Evolutionary conservation across 2,329 filamentous ascomycete genomes (phyloP).

Genomic region (Aaosphaeria pasadenensis): DNA sequence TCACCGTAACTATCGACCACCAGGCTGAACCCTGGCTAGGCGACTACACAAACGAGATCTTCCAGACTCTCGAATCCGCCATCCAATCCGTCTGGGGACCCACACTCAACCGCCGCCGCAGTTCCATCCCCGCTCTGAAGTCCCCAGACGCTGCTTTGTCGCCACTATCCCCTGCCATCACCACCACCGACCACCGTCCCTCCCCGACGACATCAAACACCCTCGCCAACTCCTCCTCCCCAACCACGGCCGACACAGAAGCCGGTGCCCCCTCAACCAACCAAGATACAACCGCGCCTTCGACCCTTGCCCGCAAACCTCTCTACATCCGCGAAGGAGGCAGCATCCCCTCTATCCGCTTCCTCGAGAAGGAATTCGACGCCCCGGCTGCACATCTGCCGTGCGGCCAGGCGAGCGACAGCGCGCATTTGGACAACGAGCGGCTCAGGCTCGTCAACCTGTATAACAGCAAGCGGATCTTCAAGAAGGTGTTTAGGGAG

Average conservation of each 20-base stretch:
- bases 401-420: slow-evolving; percentile 91
- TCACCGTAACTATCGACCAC: slow-evolving; percentile 84
- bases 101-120: slow-evolving; percentile 33
- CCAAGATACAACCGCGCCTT: slow-evolving; percentile 4
- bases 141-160: slow-evolving; percentile 1
- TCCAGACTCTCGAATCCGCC: slow-evolving; percentile 80
- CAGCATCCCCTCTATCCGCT: slow-evolving; percentile 90
- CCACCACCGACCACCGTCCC: slow-evolving; percentile 12
- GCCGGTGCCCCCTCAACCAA: not conserved
- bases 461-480: slow-evolving; percentile 88
- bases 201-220: slow-evolving; percentile 51
- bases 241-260: slow-evolving; percentile 4
- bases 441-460: slow-evolving; percentile 83
- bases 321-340: slow-evolving; percentile 95
- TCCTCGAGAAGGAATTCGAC: slow-evolving; percentile 88
- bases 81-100: slow-evolving; percentile 82
- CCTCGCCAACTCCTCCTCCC: slow-evolving; percentile 44
- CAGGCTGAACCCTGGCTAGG: slow-evolving; percentile 95
- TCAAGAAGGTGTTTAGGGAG: slow-evolving; percentile 77
- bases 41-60: slow-evolving; percentile 86
- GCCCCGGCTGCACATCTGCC: slow-evolving; percentile 91
- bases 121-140: slow-evolving; percentile 13
- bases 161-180: not conserved
- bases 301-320: slow-evolving; percentile 52
- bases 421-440: slow-evolving; percentile 93